Conservation (phyloP, 2,329 filamentous ascomycete species). For the Trichoderma simmonsii region DNA sequence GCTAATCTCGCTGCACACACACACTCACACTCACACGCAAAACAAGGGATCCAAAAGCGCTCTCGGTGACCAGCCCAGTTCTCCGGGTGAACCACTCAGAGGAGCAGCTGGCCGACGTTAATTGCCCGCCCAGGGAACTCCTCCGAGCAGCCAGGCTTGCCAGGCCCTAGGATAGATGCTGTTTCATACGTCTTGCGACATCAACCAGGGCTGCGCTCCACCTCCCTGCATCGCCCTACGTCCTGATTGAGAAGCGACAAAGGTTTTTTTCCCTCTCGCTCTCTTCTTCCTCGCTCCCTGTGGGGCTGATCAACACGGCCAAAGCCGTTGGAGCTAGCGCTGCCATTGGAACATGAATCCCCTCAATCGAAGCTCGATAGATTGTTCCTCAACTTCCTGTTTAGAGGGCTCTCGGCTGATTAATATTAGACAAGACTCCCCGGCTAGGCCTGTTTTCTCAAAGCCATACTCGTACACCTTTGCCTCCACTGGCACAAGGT, state of each 20-base stretch:
- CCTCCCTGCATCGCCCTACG: slow-evolving; percentile 13
- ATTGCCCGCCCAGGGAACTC: slow-evolving; percentile 12
- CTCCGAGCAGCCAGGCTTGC: not conserved
- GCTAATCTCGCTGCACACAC: not conserved
- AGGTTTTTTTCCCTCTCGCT: not conserved
- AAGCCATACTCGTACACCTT: not conserved
- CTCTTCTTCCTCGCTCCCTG: not conserved
- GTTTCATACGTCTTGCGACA: slow-evolving; percentile 14
- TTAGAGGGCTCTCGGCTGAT: slow-evolving; percentile 7
- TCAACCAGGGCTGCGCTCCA: not conserved
- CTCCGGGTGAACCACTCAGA: slow-evolving; percentile 7
- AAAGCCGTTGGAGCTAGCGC: slow-evolving; percentile 7
- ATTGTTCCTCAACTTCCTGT: slow-evolving; percentile 7
- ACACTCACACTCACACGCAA: not conserved
- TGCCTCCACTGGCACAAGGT: not conserved
- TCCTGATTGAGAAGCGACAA: not conserved
- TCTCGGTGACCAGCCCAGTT: slow-evolving; percentile 7
- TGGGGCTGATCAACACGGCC: slow-evolving; percentile 17
- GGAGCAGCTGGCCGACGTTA: not conserved
- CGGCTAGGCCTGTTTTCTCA: not conserved
- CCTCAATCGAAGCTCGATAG: slow-evolving; percentile 7
- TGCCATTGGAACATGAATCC: not conserved
- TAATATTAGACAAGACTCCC: not conserved
- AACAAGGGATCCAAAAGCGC: not conserved
- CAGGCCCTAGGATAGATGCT: not conserved